Percentiles rank a stretch among this genome's conserved stretches.
phyloP scores from a whole-genome alignment of 179 eudicot species.

The Silene vulgaris region DNA sequence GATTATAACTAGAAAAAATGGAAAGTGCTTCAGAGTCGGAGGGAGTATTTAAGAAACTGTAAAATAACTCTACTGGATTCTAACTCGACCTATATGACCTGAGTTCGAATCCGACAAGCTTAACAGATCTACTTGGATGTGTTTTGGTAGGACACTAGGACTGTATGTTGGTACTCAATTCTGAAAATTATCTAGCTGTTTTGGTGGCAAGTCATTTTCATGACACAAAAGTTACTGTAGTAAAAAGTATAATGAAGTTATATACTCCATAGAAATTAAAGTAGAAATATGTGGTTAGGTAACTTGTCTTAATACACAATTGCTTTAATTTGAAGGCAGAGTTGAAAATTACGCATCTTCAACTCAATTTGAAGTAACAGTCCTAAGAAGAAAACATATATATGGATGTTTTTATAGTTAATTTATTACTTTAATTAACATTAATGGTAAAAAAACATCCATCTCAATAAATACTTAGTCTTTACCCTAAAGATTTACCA shows the following conservation, averaged over 20 bases:
- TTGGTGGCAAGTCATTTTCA: constrained; percentile 26
- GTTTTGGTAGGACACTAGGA: not conserved
- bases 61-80: too few relatives aligned
- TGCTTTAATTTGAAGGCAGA: constrained; percentile 36
- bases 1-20: too few relatives aligned
- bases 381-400: constrained; percentile 13
- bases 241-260: constrained; percentile 7
- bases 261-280: constrained; percentile 11
- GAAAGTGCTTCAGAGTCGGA: too few relatives aligned
- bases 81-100: too few relatives aligned
- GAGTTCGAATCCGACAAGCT: too few relatives aligned
- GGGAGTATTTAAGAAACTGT: too few relatives aligned
- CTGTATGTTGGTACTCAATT: constrained; percentile 13
- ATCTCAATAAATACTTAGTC: constrained; percentile 33
- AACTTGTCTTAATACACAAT: constrained; percentile 28
- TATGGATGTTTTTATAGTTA: not conserved
- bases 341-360: constrained; percentile 29
- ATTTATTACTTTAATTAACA: constrained; percentile 14
- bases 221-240: constrained; percentile 13
- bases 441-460: constrained; percentile 7
- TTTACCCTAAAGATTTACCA: constrained; percentile 33
- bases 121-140: too few relatives aligned
- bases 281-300: constrained; percentile 27
- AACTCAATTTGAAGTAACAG: constrained; percentile 25
- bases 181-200: constrained; percentile 16